A percentile compares a stretch with the other conserved stretches of the same genome.
phyloP scores from a whole-genome alignment of 352 stramenopile species.

The Globisporangium camurandrum region DNA sequence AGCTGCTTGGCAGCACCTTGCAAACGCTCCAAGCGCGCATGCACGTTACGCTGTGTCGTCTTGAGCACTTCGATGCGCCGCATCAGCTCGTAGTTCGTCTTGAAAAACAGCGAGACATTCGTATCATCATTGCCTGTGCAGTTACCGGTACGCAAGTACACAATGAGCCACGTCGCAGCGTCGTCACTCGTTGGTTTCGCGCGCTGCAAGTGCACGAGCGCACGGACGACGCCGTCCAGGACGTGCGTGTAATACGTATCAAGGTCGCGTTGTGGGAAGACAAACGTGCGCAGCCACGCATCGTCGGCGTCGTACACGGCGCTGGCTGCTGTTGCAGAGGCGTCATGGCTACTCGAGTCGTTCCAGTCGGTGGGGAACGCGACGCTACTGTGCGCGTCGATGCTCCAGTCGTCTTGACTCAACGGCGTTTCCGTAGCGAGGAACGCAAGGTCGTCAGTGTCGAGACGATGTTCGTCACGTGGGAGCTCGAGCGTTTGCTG shows the following conservation, averaged over 20 bases:
- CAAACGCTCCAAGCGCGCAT: slow-evolving; percentile 22
- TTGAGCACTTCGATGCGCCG: slow-evolving; percentile 50
- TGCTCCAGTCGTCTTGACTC: slow-evolving; percentile 42
- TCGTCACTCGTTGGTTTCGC: slow-evolving; percentile 19
- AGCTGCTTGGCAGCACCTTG: slow-evolving; percentile 15
- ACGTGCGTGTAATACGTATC: slow-evolving; percentile 38
- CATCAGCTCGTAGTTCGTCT: slow-evolving; percentile 54
- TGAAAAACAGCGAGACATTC: slow-evolving; percentile 25
- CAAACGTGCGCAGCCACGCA: slow-evolving; percentile 11
- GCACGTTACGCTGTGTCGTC: slow-evolving; percentile 28
- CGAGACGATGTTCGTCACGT: slow-evolving; percentile 26
- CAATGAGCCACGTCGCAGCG: slow-evolving; percentile 36
- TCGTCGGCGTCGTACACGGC: not conserved
- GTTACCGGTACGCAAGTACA: slow-evolving; percentile 28
- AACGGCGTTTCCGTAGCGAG: slow-evolving; percentile 21
- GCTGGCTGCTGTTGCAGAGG: too few relatives aligned
- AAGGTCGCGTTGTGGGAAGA: slow-evolving; percentile 28
- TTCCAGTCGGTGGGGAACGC: slow-evolving; percentile 17
- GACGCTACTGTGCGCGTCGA: slow-evolving; percentile 19
- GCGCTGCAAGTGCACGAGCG: slow-evolving; percentile 38
- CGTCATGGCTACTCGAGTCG: too few relatives aligned
- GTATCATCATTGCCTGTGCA: not conserved
- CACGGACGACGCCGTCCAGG: slow-evolving; percentile 25
- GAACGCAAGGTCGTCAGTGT: slow-evolving; percentile 28
- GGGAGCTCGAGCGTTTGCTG: slow-evolving; percentile 31